Conservation (phyloP, 169 alveolate species). For the Theileria equi region DNA sequence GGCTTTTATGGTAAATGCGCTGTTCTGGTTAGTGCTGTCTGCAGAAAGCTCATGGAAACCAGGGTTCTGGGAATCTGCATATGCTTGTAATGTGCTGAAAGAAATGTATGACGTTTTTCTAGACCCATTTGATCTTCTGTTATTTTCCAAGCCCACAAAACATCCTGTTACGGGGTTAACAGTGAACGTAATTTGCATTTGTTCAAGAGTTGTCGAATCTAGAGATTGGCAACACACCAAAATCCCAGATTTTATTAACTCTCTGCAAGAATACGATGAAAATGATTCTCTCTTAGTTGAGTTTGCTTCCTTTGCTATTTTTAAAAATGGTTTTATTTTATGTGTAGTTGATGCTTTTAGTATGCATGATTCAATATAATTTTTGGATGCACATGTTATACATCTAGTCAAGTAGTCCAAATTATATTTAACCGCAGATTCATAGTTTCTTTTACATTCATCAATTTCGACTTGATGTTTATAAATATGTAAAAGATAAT, state of each 20-base stretch:
- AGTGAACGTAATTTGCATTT: neutral
- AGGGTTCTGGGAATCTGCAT: conserved; percentile 16
- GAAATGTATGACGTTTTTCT: neutral
- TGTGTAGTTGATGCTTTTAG: conserved; percentile 39
- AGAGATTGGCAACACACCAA: neutral
- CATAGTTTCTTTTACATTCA: conserved; percentile 36
- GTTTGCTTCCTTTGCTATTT: conserved; percentile 6
- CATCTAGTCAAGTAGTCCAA: conserved; percentile 43
- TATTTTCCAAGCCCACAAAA: neutral
- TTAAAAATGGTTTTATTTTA: conserved; percentile 28
- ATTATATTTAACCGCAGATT: conserved; percentile 39
- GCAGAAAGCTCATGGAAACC: conserved; percentile 21
- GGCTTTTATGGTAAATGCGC: conserved; percentile 26
- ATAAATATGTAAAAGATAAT: conserved; percentile 60
- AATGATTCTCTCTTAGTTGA: conserved; percentile 33
- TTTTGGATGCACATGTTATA: conserved; percentile 35
- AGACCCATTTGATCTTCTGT: neutral
- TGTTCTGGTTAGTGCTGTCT: conserved; percentile 23
- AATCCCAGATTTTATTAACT: neutral
- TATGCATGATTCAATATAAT: conserved; percentile 66
- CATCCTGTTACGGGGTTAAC: conserved; percentile 12
- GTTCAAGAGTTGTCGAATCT: neutral
- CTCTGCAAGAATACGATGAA: neutral
- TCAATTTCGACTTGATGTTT: conserved; percentile 69
- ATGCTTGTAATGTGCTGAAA: conserved; percentile 11